phyloP scores from a whole-genome alignment of 2,329 filamentous ascomycete genomes.

The Polychaeton citri region DNA sequence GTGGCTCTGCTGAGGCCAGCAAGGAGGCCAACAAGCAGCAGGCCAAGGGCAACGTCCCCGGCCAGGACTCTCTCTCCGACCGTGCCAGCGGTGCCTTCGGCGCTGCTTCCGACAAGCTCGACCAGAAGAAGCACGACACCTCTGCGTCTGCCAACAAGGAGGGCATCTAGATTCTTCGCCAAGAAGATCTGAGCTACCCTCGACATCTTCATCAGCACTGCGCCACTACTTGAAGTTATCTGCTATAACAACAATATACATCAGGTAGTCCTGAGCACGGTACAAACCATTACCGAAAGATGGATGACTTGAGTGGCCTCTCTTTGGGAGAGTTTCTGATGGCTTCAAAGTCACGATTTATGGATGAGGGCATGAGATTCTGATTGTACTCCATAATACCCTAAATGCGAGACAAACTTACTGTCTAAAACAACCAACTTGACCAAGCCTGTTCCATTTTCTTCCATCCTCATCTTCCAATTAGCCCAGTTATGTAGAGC shows the following conservation, averaged over 20 bases:
- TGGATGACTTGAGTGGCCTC: too few species aligned
- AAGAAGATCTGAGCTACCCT: not conserved
- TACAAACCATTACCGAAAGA: too few species aligned
- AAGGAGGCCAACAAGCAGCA: constrained; percentile 57
- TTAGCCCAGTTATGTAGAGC: too few species aligned
- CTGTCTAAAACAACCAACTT: too few species aligned
- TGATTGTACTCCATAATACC: constrained; percentile 1
- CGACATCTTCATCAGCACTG: not conserved
- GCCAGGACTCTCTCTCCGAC: constrained; percentile 38
- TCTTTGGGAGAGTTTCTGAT: too few species aligned
- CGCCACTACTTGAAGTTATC: too few species aligned
- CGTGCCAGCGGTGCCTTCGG: constrained; percentile 42
- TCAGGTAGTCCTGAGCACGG: too few species aligned
- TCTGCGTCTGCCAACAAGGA: constrained; percentile 38
- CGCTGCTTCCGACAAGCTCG: constrained; percentile 39
- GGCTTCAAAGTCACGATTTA: not conserved
- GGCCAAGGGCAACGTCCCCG: constrained; percentile 45
- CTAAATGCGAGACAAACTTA: not conserved
- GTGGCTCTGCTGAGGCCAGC: constrained; percentile 41
- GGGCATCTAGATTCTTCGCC: constrained; percentile 12
- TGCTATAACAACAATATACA: too few species aligned
- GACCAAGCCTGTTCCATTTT: too few species aligned
- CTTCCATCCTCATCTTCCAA: too few species aligned
- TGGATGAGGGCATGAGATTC: not conserved
- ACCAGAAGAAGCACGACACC: constrained; percentile 38